Evolutionary conservation across 768 basidiomycete genomes (phyloP).

Genomic region (Psilocybe cyanescens): DNA sequence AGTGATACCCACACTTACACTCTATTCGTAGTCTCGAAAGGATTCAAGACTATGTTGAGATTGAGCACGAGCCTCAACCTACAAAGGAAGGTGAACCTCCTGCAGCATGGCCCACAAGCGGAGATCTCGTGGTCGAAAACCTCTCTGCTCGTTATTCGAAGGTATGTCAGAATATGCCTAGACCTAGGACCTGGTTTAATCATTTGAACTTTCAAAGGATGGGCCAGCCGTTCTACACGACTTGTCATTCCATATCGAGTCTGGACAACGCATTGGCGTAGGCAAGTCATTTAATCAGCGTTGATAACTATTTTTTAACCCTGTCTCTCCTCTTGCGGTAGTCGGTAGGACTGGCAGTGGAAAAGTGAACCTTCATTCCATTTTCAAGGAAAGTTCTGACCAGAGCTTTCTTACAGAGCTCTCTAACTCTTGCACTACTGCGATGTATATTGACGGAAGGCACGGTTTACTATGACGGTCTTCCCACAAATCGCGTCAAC

Average conservation of each 20-base stretch:
- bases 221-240: slow-evolving; percentile 59
- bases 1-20: not conserved
- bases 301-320: not conserved
- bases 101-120: slow-evolving; percentile 69
- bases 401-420: slow-evolving; percentile 39
- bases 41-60: slow-evolving; percentile 64
- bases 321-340: slow-evolving; percentile 15
- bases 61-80: slow-evolving; percentile 57
- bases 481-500: slow-evolving; percentile 51
- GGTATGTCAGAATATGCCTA: slow-evolving; percentile 12
- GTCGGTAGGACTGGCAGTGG: slow-evolving; percentile 52
- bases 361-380: slow-evolving; percentile 33
- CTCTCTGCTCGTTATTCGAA: slow-evolving; percentile 61
- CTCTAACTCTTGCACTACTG: slow-evolving; percentile 48
- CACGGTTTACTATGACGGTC: slow-evolving; percentile 57
- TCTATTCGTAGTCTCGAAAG: slow-evolving; percentile 55
- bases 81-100: slow-evolving; percentile 53
- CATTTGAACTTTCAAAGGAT: slow-evolving; percentile 22
- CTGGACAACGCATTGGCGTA: slow-evolving; percentile 62
- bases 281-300: slow-evolving; percentile 14
- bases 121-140: slow-evolving; percentile 55
- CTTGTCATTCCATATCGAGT: slow-evolving; percentile 52
- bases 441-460: slow-evolving; percentile 57
- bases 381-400: not conserved
- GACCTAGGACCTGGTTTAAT: not conserved